Conservation (phyloP, 176 grass and related monocot species). For the Hsuehochloa calcarea region DNA sequence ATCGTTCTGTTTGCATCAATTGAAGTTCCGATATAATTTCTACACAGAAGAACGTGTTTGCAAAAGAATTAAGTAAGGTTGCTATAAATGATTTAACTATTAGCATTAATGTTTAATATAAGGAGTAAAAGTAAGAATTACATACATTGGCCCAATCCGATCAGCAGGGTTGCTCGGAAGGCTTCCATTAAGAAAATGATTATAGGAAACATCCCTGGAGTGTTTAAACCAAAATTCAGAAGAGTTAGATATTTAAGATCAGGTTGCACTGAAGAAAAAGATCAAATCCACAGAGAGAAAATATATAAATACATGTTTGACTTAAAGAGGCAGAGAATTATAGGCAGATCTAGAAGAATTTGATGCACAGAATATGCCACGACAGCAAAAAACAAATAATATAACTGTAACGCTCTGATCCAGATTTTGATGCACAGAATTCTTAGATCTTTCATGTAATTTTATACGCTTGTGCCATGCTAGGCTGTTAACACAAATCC, state of each 20-base stretch:
- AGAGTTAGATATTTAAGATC: conserved; percentile 18
- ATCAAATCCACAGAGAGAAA: neutral
- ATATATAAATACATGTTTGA: neutral
- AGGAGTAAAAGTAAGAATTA: neutral
- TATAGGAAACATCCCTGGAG: conserved; percentile 64
- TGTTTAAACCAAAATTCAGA: conserved; percentile 8
- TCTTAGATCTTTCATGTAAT: no score
- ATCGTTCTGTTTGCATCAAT: neutral
- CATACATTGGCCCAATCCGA: conserved; percentile 21
- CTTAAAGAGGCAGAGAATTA: neutral
- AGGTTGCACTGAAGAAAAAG: neutral
- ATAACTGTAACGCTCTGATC: no score
- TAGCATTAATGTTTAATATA: neutral
- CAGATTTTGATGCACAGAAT: no score
- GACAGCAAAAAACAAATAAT: no score
- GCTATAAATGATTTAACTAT: neutral
- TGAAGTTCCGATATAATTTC: conserved; percentile 44
- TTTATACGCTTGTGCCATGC: no score
- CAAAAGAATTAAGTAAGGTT: conserved; percentile 8
- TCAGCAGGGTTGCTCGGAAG: conserved; percentile 5
- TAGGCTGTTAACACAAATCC: no score
- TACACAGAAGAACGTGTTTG: neutral
- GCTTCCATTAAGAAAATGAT: conserved; percentile 8
- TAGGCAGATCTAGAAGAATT: neutral
- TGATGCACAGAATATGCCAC: no score